Base-by-base conservation (phyloP, 176 grass and related monocot genomes). In the Zea mays region DNA sequence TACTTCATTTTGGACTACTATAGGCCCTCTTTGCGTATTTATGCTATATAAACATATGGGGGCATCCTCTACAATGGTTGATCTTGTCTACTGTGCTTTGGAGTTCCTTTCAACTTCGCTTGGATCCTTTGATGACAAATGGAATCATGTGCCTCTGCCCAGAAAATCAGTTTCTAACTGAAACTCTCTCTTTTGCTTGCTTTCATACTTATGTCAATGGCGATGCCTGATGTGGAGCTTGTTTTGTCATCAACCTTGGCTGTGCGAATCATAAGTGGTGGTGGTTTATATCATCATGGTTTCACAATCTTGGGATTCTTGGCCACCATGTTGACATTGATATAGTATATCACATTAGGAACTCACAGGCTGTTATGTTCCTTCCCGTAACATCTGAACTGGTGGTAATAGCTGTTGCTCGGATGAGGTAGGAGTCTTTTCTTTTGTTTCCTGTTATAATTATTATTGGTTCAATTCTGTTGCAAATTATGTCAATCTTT, bases 51-150 rank as follows among this genome's bases (percentile, higher is more conserved):
- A 50, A 20, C 73, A 72, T 87, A 56, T 55, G 66, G 15, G 51
- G 36, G 27, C 5, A 44, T 21, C 44, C 38, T 76, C 46, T 33
- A 35, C 27, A 27, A 71, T 65, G 62, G 45, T 49, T 71, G 46
- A 39, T 81, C 20, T 47, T 27, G 8, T 79, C 49, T 8, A 44
- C 14, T 14, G 56, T 0, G 15, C 7, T 55, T 8, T 10, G 5
- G 45, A 54, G 11, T 51, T n/a, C 52, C 43, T 65, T 44, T 44
- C n/a, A 83, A 62, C 38, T 64, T 61, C 14, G 14, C 63, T 78
- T 2, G 20, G 64, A 81, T 64, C 20, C 57, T 60, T 33, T 33
- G 68, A 72, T 73, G 10, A 2, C 36, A 36, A 20, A 58, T 51
- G 51, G 36, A 59, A 27, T 61, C 41, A 10, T 19, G 10, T 12